These are phyloP conservation scores for Austroboletus rostrupii DNA, from an alignment of 1,284 basidiomycete species.

Conservation along the genomic window DNA sequence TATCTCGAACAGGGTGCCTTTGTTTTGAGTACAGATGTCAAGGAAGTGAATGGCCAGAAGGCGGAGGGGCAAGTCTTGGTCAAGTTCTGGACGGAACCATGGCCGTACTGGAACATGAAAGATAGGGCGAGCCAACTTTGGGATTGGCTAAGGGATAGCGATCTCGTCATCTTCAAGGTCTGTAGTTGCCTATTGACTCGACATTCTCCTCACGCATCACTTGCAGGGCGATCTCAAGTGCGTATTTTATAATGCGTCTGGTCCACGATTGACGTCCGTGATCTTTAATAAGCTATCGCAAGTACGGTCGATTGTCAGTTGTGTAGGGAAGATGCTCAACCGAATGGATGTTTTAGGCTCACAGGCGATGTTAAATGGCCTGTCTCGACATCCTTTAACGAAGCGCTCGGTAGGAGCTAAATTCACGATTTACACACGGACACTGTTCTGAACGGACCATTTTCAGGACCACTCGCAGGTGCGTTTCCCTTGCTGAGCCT, in stretches of 20 bases:
- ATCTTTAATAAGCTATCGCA: slow-evolving; percentile 62
- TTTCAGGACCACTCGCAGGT: slow-evolving; percentile 71
- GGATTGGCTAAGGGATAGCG: slow-evolving; percentile 56
- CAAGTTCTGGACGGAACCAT: slow-evolving; percentile 84
- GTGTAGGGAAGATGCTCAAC: slow-evolving; percentile 21
- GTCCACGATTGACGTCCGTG: slow-evolving; percentile 1
- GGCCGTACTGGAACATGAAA: slow-evolving; percentile 81
- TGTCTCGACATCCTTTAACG: slow-evolving; percentile 72
- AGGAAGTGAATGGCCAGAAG: slow-evolving; percentile 17
- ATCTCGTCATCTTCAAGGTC: slow-evolving; percentile 90
- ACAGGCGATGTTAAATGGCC: slow-evolving; percentile 91
- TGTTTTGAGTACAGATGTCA: slow-evolving; percentile 53
- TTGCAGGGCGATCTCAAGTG: slow-evolving; percentile 84
- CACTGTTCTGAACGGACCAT: slow-evolving; percentile 5
- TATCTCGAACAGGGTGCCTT: slow-evolving; percentile 74
- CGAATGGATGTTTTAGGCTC: slow-evolving; percentile 49
- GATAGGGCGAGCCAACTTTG: slow-evolving; percentile 58
- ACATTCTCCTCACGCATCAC: neutral
- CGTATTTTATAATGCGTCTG: slow-evolving; percentile 24
- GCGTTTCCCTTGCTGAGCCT: slow-evolving; percentile 80
- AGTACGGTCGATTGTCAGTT: slow-evolving; percentile 47
- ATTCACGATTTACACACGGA: neutral
- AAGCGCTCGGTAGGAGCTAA: slow-evolving; percentile 64
- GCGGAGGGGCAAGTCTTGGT: slow-evolving; percentile 29
- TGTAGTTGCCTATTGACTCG: slow-evolving; percentile 7